A percentile compares a stretch with the other conserved stretches of the same genome.
Evolutionary conservation across 805 yeast species (phyloP).

Genomic region (Yarrowia porcina): DNA sequence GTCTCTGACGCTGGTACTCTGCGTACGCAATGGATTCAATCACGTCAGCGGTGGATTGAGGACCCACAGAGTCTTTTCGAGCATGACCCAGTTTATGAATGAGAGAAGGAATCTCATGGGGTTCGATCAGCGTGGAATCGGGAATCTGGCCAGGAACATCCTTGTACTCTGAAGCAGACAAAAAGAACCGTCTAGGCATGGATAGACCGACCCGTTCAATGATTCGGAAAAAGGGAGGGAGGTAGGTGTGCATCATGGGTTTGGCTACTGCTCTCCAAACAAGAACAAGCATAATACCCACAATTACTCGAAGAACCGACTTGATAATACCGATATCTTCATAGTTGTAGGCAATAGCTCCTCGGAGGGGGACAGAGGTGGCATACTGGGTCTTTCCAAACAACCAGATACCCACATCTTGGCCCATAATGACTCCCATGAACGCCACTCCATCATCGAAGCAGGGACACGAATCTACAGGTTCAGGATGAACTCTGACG

Average conservation of each 20-base stretch:
- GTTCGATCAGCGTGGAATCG: slow-evolving; percentile 37
- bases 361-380: slow-evolving; percentile 18
- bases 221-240: slow-evolving; percentile 57
- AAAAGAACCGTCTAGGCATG: slow-evolving; percentile 43
- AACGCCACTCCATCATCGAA: slow-evolving; percentile 94
- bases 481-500: slow-evolving; percentile 71
- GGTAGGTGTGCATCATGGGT: slow-evolving; percentile 53
- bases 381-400: slow-evolving; percentile 16
- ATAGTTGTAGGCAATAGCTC: slow-evolving; percentile 30
- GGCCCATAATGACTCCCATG: slow-evolving; percentile 78
- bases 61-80: slow-evolving; percentile 43
- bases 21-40: slow-evolving; percentile 41
- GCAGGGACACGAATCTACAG: slow-evolving; percentile 93
- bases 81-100: slow-evolving; percentile 34
- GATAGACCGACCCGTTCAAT: slow-evolving; percentile 40
- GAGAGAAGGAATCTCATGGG: slow-evolving; percentile 36
- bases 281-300: slow-evolving; percentile 63
- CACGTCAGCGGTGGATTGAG: slow-evolving; percentile 44
- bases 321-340: slow-evolving; percentile 32
- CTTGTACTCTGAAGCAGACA: slow-evolving; percentile 40
- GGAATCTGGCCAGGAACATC: slow-evolving; percentile 39
- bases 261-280: slow-evolving; percentile 75
- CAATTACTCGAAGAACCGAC: slow-evolving; percentile 47
- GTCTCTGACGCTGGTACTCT: slow-evolving; percentile 33
- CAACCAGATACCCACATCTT: slow-evolving; percentile 49